Evolutionary conservation across 768 basidiomycete species (phyloP).

Genomic region (Amanita rimosa): DNA sequence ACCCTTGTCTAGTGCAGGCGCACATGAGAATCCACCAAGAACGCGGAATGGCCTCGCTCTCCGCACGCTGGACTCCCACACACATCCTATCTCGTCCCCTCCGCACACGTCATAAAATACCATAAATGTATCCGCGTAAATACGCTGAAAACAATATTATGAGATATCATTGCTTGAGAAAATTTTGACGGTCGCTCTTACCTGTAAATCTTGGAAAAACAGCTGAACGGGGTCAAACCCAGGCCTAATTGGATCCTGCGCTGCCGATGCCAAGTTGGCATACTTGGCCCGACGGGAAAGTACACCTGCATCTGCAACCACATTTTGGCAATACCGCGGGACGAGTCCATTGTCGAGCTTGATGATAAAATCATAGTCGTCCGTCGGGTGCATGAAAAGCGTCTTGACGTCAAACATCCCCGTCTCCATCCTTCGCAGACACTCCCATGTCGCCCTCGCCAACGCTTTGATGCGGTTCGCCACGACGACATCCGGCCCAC

Average conservation of each 20-base stretch:
- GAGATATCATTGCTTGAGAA: neutral
- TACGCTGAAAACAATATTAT: conserved; percentile 27
- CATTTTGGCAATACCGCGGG: conserved; percentile 66
- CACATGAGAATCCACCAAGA: conserved; percentile 69
- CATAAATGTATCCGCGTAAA: conserved; percentile 67
- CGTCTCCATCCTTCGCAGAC: conserved; percentile 38
- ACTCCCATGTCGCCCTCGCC: conserved; percentile 64
- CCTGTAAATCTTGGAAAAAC: conserved; percentile 65
- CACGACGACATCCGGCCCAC: conserved; percentile 56
- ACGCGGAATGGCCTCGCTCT: conserved; percentile 64
- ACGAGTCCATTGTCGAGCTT: conserved; percentile 58
- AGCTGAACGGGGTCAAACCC: conserved; percentile 74
- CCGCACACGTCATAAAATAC: conserved; percentile 82
- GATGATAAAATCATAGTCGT: conserved; percentile 81
- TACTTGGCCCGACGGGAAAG: conserved; percentile 34
- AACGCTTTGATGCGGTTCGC: conserved; percentile 64
- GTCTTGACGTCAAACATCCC: conserved; percentile 46
- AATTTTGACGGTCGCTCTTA: conserved; percentile 14
- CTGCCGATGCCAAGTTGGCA: conserved; percentile 26
- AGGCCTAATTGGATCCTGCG: conserved; percentile 30
- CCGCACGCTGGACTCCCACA: conserved; percentile 75
- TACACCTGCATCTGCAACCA: conserved; percentile 36
- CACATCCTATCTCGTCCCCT: conserved; percentile 64
- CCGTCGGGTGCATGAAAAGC: conserved; percentile 76
- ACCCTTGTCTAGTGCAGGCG: conserved; percentile 37